Conservation (phyloP, 768 basidiomycete genomes). For the Plicaturopsis crispa region DNA sequence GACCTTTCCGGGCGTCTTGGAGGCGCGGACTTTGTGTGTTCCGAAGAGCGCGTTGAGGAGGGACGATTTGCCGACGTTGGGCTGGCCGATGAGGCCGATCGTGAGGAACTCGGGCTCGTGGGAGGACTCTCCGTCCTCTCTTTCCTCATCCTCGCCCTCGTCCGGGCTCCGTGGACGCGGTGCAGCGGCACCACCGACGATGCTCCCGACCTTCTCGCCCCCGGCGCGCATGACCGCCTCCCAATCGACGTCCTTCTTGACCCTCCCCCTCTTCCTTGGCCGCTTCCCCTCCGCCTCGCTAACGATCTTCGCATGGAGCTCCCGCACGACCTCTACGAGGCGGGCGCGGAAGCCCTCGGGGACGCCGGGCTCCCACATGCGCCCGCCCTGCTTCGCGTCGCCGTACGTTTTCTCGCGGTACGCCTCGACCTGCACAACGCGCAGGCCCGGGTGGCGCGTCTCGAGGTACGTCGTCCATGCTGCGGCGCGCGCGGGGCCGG, state of each 20-base stretch:
- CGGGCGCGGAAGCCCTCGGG: constrained; percentile 56
- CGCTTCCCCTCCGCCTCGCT: constrained; percentile 40
- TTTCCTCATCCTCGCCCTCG: constrained; percentile 18
- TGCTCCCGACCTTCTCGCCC: constrained; percentile 33
- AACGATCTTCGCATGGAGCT: constrained; percentile 50
- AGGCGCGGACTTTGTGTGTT: constrained; percentile 66
- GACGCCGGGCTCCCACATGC: constrained; percentile 55
- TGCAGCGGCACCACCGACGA: constrained; percentile 33
- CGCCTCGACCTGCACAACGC: constrained; percentile 70
- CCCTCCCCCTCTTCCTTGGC: constrained; percentile 65
- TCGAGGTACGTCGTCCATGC: constrained; percentile 62
- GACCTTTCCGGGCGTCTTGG: constrained; percentile 83
- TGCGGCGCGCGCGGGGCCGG: constrained; percentile 53
- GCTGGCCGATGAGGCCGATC: constrained; percentile 85
- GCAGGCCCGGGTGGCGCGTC: constrained; percentile 41
- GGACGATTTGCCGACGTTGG: constrained; percentile 94
- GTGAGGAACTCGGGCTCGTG: constrained; percentile 59
- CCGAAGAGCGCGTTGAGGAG: constrained; percentile 90
- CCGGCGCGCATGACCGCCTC: constrained; percentile 42
- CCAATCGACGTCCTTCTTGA: constrained; percentile 72
- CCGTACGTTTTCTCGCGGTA: constrained; percentile 48
- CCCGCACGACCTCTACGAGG: constrained; percentile 57
- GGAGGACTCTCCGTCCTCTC: constrained; percentile 9
- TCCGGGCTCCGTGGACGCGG: constrained; percentile 20
- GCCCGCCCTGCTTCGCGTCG: constrained; percentile 36